Conservation (phyloP, 2,329 filamentous ascomycete species). For the Cladophialophora psammophila region DNA sequence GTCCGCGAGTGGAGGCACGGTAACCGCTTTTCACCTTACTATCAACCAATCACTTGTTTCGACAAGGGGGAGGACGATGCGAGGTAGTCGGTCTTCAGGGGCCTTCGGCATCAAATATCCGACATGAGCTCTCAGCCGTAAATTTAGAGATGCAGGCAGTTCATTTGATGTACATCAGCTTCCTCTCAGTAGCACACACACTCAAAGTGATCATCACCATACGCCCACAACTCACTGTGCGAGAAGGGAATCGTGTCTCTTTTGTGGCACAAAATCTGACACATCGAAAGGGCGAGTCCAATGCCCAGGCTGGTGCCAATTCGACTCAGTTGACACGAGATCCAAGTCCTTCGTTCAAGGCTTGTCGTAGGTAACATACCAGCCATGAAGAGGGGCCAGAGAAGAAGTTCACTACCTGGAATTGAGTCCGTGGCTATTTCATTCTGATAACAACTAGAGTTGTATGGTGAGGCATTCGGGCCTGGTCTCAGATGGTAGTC, state of each 20-base stretch:
- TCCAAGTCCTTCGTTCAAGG: not conserved
- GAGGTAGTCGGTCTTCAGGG: not conserved
- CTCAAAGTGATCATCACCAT: not conserved
- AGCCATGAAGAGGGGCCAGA: conserved; percentile 3
- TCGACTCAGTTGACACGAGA: not conserved
- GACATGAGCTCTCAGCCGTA: not conserved
- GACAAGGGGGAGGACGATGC: not conserved
- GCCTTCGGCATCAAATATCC: not conserved
- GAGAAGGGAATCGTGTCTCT: not conserved
- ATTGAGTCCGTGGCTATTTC: not conserved
- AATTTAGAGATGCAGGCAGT: not conserved
- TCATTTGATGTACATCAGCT: not conserved
- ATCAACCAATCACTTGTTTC: not conserved
- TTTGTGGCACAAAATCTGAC: not conserved
- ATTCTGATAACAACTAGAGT: not conserved
- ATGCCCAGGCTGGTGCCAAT: not conserved
- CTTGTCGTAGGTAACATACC: not conserved
- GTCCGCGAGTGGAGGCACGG: not conserved
- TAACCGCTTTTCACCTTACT: not conserved
- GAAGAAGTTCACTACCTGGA: not conserved
- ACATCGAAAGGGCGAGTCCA: not conserved
- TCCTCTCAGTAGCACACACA: not conserved
- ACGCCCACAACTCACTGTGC: not conserved
- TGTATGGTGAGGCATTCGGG: not conserved
- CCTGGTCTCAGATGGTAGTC: not conserved